Base-by-base conservation (phyloP, 2,329 filamentous ascomycete species). In the Neospermospora avenae region DNA sequence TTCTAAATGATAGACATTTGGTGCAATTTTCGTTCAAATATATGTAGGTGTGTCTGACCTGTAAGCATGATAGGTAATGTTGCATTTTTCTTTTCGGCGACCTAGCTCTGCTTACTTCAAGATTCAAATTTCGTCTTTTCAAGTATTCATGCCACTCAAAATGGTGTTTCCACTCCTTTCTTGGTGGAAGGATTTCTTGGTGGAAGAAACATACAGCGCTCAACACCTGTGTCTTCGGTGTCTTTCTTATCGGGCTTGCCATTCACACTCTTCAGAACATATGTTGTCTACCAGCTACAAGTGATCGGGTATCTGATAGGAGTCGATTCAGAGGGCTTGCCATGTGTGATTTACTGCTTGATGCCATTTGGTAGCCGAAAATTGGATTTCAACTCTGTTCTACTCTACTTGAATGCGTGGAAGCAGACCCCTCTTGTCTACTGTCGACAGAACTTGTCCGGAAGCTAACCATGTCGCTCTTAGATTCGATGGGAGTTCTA, bases 251-350 rank as follows among this genome's bases (percentile, higher is more conserved):
- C 35, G 48, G 56, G 14, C 56, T 58, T 24, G n/a, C 56, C 56
- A 3, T 58, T 53, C 41, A 53, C 56, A 7, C n/a, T 58, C 8
- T 52, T 58, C 28, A 24, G 11, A 3, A 58, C 45, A 14, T 58
- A 58, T 35, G 56, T 58, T n/a, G 18, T 58, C 20, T 58, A 52
- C 41, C 56, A 58, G 24, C 56, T 58, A 7, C 56, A 58, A 53
- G 56, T 58, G 4, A 46, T 58, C 10, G 56, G 46, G 6, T 58
- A 34, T 16, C 42, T 45, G 11, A 53, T 58, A 13, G 56, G 56
- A 24, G 10, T 46, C 18, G 56, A 58, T 18, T 28, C 37, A 44
- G 37, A 58, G 31, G 46, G 46, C 6, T 13, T 28, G 18, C 56
- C 56, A 44, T 58, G 56, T 34, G 18, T 44, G 16, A 41, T 18